A percentile compares a stretch with the other conserved stretches of the same genome.
Evolutionary conservation across 768 basidiomycete genomes (phyloP).

Genomic region (Mrakia hoshinonis): DNA sequence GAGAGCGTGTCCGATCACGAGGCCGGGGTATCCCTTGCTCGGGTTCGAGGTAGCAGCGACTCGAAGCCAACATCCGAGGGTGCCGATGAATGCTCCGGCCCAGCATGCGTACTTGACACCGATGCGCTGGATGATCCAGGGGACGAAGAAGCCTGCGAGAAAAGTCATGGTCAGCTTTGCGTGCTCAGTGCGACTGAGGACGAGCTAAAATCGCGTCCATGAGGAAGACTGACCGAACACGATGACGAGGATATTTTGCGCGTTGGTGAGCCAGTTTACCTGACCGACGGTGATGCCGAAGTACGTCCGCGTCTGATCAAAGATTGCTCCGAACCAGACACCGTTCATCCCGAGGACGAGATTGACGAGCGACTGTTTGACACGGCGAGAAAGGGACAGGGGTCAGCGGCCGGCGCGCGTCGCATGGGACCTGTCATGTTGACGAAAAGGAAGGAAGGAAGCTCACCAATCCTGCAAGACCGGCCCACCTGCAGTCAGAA

Average conservation of each 20-base stretch:
- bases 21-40: background rate
- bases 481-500: no score
- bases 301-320: background rate
- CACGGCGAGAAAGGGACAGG: background rate
- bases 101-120: conserved; percentile 4
- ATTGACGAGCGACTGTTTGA: background rate
- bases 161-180: background rate
- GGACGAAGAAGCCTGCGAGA: background rate
- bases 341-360: conserved; percentile 4
- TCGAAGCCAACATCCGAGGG: background rate
- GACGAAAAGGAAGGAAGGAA: background rate
- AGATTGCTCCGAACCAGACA: conserved; percentile 4
- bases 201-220: background rate
- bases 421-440: background rate
- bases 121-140: background rate
- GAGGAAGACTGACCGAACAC: background rate
- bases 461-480: background rate
- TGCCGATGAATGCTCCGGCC: background rate
- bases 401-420: background rate
- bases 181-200: background rate
- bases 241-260: background rate
- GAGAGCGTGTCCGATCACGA: background rate
- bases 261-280: background rate
- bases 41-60: background rate
- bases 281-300: background rate